Evolutionary conservation across 1,284 basidiomycete species (phyloP).

Genomic region (Gymnopus androsaceus): DNA sequence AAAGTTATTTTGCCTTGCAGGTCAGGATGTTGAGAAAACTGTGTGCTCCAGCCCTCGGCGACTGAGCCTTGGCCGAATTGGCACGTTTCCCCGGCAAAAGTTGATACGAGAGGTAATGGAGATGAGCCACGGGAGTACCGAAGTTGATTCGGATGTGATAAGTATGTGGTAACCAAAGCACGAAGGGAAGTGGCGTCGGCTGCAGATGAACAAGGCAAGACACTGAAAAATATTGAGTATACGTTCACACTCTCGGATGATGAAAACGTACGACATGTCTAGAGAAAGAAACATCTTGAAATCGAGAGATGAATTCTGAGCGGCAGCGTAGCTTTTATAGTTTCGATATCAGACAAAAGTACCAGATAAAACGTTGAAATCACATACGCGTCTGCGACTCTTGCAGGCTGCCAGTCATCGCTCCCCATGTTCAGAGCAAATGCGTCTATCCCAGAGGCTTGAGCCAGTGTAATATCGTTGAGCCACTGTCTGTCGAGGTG

Average conservation of each 20-base stretch:
- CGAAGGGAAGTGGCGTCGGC: conserved; percentile 60
- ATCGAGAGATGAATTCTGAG: conserved; percentile 48
- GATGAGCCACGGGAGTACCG: conserved; percentile 35
- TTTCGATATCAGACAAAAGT: conserved; percentile 2
- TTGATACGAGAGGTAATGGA: conserved; percentile 67
- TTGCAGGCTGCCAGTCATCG: conserved; percentile 66
- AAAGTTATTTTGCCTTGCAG: conserved; percentile 57
- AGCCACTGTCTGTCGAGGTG: conserved; percentile 49
- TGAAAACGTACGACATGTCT: conserved; percentile 78
- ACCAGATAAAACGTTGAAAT: not conserved
- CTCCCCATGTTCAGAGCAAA: conserved; percentile 69
- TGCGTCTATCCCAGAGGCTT: conserved; percentile 61
- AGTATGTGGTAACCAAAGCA: conserved; percentile 58
- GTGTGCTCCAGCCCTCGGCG: conserved; percentile 55
- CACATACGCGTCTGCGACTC: conserved; percentile 68
- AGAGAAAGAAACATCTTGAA: conserved; percentile 84
- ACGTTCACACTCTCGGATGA: too few species aligned
- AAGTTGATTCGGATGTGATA: conserved; percentile 66
- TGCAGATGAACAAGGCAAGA: conserved; percentile 56
- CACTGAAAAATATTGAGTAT: conserved; percentile 33
- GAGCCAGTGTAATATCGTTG: too few species aligned
- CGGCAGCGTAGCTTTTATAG: conserved; percentile 51
- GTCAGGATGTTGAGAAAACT: conserved; percentile 55
- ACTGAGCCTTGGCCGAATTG: conserved; percentile 61
- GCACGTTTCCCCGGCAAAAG: conserved; percentile 80